Evolutionary conservation across 2,329 filamentous ascomycete species (phyloP), one percentile per base, ranked within the genome.

Genomic region (Phoma herbarum): DNA sequence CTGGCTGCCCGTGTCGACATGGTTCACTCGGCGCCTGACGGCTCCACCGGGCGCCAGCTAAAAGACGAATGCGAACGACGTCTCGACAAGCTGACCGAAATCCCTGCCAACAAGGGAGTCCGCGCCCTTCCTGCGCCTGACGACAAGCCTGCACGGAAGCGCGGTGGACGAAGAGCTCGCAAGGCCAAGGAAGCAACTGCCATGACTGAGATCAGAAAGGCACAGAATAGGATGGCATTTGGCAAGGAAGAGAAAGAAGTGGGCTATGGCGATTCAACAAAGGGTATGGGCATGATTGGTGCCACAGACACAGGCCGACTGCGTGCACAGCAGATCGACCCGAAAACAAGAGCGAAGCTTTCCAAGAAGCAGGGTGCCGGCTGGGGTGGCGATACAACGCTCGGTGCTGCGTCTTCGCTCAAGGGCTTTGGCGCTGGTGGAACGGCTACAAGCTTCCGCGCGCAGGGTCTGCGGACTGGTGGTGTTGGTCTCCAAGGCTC

Each of bases 181-280:
- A 97, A 97, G 78, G 94, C 94, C 60, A 99, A 99, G 84, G 95
- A 97, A 78, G 93, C 94, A 4, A 92, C 92, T 7, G 94, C 95
- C 60, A 96, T 97, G 92, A 99, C 95, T 0, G 95, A 99, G 54
- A 82, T 99, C 28, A 89, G 93, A 65, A 97, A 98, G 77, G 93
- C 93, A 4, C 95, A 98, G 79, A 99, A 99, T 80, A 87, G 95
- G 52, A 90, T 99, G 86, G 92, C 89, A 0, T 99, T 99, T 72
- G 93, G 93, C 58, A 95, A 96, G 75, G 94, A 98, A 77, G 95
- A 99, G 78, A 89, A 88, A 69, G 95, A 99, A 78, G 89, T 95
- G 1, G 94, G 93, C 29, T 98, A 96, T 75, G 94, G 93, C 49
- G 93, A 97, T 67, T 87, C 87, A 54, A 96, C 93, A 0, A 88